A percentile compares a stretch with the other conserved stretches of the same genome.
Evolutionary conservation across 1,139 yeast genomes (phyloP).

Genomic region (Diutina siamensis): DNA sequence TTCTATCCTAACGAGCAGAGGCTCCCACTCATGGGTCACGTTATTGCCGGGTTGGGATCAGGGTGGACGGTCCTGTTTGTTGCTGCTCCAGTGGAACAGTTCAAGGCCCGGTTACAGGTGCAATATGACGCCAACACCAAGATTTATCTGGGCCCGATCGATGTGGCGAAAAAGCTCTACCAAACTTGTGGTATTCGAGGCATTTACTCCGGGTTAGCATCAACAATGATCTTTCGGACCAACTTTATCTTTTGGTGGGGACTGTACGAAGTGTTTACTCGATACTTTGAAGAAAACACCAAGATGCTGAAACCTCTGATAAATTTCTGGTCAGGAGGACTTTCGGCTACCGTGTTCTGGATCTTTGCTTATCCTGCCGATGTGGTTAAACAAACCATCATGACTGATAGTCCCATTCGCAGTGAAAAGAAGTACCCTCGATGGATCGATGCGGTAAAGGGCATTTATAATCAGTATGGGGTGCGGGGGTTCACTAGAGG

Average conservation of each 20-base stretch:
- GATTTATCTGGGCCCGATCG: conserved; percentile 66
- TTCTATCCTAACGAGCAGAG: conserved; percentile 45
- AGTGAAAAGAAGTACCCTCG: conserved; percentile 51
- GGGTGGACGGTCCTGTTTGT: conserved; percentile 90
- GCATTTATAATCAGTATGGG: conserved; percentile 52
- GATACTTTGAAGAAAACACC: conserved; percentile 55
- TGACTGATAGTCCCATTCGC: conserved; percentile 65
- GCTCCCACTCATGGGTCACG: conserved; percentile 64
- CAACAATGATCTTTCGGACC: conserved; percentile 81
- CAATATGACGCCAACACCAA: conserved; percentile 75
- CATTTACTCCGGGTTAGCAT: conserved; percentile 60
- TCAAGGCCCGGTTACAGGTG: conserved; percentile 80
- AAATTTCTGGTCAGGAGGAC: conserved; percentile 88
- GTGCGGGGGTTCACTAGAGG: conserved; percentile 64
- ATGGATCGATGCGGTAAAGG: conserved; percentile 64
- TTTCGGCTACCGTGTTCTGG: conserved; percentile 83
- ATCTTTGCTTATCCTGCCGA: conserved; percentile 83
- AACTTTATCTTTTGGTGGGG: conserved; percentile 95
- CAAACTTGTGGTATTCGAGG: conserved; percentile 13
- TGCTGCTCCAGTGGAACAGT: conserved; percentile 88
- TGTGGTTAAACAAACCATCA: conserved; percentile 76
- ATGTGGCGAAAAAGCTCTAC: conserved; percentile 47
- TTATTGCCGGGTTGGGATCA: conserved; percentile 68
- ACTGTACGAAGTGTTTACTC: conserved; percentile 68
- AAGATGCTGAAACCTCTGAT: conserved; percentile 52